phyloP scores from a whole-genome alignment of 2,329 filamentous ascomycete species.

The Dryadomyces quercus-mongolicae region DNA sequence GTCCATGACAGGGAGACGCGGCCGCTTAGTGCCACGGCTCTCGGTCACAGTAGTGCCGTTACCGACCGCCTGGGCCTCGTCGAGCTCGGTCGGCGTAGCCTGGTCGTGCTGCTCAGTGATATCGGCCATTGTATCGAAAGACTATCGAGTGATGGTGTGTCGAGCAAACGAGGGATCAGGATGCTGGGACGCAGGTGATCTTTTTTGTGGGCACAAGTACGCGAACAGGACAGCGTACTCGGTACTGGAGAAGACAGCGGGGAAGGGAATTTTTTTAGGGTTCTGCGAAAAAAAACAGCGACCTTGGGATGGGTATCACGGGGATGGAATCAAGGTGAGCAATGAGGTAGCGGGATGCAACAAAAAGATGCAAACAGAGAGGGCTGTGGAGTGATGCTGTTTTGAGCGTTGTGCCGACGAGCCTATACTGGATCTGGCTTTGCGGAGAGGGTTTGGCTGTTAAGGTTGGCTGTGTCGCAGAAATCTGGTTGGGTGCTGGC shows the following conservation, averaged over 20 bases:
- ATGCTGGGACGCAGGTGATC: too few species aligned
- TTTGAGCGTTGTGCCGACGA: conserved; percentile 53
- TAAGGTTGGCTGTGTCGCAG: conserved; percentile 33
- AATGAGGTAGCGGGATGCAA: conserved; percentile 3
- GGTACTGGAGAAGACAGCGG: neutral
- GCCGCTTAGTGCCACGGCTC: conserved; percentile 78
- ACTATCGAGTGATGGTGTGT: neutral
- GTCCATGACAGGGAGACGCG: conserved; percentile 69
- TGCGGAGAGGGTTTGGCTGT: conserved; percentile 33
- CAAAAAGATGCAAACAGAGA: conserved; percentile 38
- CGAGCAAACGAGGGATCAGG: too few species aligned
- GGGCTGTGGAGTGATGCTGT: conserved; percentile 47
- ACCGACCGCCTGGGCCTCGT: conserved; percentile 58
- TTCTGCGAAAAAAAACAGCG: neutral
- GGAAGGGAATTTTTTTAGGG: neutral
- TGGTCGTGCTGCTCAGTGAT: conserved; percentile 69
- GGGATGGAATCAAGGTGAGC: conserved; percentile 20
- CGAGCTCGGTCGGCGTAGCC: conserved; percentile 60
- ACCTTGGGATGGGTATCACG: conserved; percentile 26
- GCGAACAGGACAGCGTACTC: neutral
- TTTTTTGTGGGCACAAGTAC: neutral
- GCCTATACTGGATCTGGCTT: conserved; percentile 55
- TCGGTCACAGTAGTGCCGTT: conserved; percentile 58
- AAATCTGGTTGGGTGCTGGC: conserved; percentile 40
- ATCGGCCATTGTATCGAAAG: conserved; percentile 51